Conservation (phyloP, 1,284 basidiomycete species). For the Naganishia albida region DNA sequence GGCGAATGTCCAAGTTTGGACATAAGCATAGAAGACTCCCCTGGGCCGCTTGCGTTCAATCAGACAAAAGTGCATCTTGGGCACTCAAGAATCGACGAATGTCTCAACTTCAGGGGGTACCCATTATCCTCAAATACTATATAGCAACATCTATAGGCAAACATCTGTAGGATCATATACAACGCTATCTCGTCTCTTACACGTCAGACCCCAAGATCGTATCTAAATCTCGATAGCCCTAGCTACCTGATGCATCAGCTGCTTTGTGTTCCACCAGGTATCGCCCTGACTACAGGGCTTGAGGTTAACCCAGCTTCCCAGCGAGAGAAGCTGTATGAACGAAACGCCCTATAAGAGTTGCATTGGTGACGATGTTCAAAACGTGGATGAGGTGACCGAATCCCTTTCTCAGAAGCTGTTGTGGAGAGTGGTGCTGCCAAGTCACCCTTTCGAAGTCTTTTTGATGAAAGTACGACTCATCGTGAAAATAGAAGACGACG, state of each 20-base stretch:
- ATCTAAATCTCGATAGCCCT: not conserved
- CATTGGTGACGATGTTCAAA: constrained; percentile 7
- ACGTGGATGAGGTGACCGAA: constrained; percentile 4
- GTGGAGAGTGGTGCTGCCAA: constrained; percentile 8
- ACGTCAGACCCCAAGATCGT: constrained; percentile 6
- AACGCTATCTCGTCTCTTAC: no score
- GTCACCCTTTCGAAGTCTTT: constrained; percentile 10
- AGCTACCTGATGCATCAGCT: constrained; percentile 1
- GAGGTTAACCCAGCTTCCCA: constrained; percentile 3
- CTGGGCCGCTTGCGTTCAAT: no score
- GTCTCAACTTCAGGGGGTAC: no score
- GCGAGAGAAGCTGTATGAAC: constrained; percentile 1
- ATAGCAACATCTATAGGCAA: no score
- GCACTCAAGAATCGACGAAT: no score
- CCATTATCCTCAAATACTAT: no score
- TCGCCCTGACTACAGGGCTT: constrained; percentile 9
- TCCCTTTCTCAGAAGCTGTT: not conserved
- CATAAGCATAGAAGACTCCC: no score
- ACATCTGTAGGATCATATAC: no score
- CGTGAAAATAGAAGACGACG: constrained; percentile 2
- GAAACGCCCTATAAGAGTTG: not conserved
- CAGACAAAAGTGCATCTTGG: no score
- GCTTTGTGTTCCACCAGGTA: constrained; percentile 10
- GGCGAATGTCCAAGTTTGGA: no score
- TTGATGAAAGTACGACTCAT: constrained; percentile 6